Evolutionary conservation across 1,284 basidiomycete genomes (phyloP).

Genomic region (Wallemia hederae): DNA sequence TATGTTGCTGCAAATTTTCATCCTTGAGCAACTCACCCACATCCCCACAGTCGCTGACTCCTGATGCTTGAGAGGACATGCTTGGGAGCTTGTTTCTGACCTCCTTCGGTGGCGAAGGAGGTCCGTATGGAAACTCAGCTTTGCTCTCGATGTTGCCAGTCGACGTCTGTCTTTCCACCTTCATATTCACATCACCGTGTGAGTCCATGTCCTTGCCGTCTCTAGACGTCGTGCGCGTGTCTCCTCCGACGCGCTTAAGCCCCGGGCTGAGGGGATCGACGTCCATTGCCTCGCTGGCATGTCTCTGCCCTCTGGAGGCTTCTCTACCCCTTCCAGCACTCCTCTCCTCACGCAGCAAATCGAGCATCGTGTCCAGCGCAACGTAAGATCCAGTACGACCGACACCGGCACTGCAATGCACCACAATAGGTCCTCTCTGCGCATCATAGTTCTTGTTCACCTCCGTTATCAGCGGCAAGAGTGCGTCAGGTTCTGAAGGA

Average conservation of each 20-base stretch:
- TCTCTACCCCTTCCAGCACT: neutral
- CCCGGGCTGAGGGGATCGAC: neutral
- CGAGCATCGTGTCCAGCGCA: constrained; percentile 54
- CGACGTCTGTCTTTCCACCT: neutral
- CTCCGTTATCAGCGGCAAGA: constrained; percentile 36
- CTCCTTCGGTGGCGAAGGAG: neutral
- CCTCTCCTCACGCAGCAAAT: constrained; percentile 38
- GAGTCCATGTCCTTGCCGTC: neutral
- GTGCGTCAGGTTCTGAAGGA: constrained; percentile 41
- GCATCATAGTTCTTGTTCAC: constrained; percentile 18
- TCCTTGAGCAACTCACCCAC: neutral
- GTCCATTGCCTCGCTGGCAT: neutral
- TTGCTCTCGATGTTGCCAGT: neutral
- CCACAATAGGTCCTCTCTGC: constrained; percentile 5
- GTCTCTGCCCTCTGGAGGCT: neutral
- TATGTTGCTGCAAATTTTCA: neutral
- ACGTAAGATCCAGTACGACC: constrained; percentile 78
- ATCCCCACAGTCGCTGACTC: neutral
- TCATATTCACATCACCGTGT: neutral
- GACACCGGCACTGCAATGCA: constrained; percentile 70
- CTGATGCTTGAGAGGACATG: neutral
- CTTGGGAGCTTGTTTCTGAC: neutral
- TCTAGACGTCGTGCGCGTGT: neutral
- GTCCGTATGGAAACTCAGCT: neutral
- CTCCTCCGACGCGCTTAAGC: neutral